Evolutionary conservation across 2,329 filamentous ascomycete genomes (phyloP).

Genomic region (Aspergillus sojae): DNA sequence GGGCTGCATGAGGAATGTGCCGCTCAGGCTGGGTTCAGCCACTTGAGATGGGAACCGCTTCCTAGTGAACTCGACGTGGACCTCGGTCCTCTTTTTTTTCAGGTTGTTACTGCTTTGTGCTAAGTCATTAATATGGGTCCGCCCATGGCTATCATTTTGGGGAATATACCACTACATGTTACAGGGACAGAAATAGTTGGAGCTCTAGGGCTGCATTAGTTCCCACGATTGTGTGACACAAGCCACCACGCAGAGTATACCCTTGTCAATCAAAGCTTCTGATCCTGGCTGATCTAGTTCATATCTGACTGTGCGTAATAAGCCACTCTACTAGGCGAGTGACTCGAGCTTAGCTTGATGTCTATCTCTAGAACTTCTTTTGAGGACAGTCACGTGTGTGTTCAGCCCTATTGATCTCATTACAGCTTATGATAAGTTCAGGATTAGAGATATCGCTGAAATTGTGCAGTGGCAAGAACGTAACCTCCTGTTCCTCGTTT

Average conservation of each 20-base stretch:
- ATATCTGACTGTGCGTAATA: neutral
- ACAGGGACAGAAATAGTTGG: neutral
- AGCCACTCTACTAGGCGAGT: no score
- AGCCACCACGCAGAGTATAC: neutral
- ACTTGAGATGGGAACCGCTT: neutral
- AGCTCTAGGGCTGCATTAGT: neutral
- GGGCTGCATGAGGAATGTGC: neutral
- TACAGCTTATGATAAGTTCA: neutral
- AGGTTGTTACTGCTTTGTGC: neutral
- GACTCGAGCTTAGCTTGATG: no score
- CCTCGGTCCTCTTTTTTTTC: neutral
- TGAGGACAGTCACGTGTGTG: neutral
- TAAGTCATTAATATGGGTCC: neutral
- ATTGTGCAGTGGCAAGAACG: neutral
- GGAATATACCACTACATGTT: neutral
- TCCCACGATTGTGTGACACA: neutral
- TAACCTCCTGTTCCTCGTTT: neutral
- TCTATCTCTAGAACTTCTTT: no score
- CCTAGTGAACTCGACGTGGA: neutral
- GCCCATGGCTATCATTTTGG: neutral
- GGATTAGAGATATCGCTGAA: neutral
- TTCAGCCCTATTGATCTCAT: neutral
- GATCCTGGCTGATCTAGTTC: neutral
- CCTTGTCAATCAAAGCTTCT: neutral
- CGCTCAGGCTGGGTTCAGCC: neutral